These are phyloP conservation scores for Lasiosphaeria miniovina DNA, from an alignment of 495 filamentous ascomycete species.

Conservation along the genomic window DNA sequence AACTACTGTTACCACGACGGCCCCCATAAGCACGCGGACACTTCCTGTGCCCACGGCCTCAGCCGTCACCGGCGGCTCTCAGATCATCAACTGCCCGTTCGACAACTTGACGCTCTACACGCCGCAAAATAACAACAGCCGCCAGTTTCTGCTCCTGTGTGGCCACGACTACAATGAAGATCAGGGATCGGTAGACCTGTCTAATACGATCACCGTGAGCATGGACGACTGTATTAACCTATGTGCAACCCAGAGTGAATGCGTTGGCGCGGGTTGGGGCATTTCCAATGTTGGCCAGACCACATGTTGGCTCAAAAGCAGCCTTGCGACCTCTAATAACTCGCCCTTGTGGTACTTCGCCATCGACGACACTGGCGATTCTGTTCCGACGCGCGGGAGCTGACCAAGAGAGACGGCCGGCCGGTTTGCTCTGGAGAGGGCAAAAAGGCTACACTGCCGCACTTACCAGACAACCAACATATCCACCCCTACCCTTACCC, in stretches of 20 bases:
- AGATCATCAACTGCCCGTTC: slow-evolving; percentile 26
- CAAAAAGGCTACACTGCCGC: too few relatives aligned
- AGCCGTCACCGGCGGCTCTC: slow-evolving; percentile 3
- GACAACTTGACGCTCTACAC: slow-evolving; percentile 37
- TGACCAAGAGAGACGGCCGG: too few relatives aligned
- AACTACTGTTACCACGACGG: slow-evolving; percentile 3
- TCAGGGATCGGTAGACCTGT: slow-evolving; percentile 28
- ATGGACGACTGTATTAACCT: slow-evolving; percentile 32
- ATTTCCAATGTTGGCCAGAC: slow-evolving; percentile 21
- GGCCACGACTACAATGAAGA: slow-evolving; percentile 34
- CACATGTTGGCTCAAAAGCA: slow-evolving; percentile 51
- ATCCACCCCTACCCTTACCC: too few relatives aligned
- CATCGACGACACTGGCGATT: background rate
- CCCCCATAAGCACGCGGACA: background rate
- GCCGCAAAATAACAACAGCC: slow-evolving; percentile 3
- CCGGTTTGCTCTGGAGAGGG: too few relatives aligned
- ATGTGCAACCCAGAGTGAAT: slow-evolving; percentile 24
- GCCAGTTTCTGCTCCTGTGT: slow-evolving; percentile 32
- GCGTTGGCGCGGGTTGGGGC: slow-evolving; percentile 38
- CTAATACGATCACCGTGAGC: slow-evolving; percentile 15
- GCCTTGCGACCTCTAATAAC: slow-evolving; percentile 48
- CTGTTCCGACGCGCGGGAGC: too few relatives aligned
- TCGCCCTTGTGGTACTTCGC: background rate
- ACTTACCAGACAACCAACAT: too few relatives aligned
- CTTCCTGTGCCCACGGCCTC: slow-evolving; percentile 14